A percentile compares a stretch with the other conserved stretches of the same genome.
Evolutionary conservation across 805 yeast species (phyloP).

Genomic region (Monosporozyma aerobia): DNA sequence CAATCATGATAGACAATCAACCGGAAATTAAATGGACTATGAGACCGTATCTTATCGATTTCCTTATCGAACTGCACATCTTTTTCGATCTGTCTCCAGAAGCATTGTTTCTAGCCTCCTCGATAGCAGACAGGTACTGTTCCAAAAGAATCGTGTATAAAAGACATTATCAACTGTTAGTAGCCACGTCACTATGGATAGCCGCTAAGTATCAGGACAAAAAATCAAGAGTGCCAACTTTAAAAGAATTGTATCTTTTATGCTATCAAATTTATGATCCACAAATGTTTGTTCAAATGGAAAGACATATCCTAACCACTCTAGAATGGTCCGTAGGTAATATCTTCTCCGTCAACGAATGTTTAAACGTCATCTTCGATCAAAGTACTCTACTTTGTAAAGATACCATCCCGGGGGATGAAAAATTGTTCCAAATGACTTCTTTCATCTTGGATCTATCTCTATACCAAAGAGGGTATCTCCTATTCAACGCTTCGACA

Average conservation of each 20-base stretch:
- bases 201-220: constrained; percentile 90
- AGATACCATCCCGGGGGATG: constrained; percentile 4
- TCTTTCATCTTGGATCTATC: constrained; percentile 48
- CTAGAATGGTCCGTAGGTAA: constrained; percentile 49
- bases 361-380: constrained; percentile 1
- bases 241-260: constrained; percentile 57
- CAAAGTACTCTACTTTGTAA: constrained; percentile 1
- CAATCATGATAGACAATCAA: constrained; percentile 68
- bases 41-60: constrained; percentile 78
- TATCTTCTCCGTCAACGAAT: constrained; percentile 3
- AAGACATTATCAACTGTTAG: constrained; percentile 73
- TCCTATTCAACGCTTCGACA: constrained; percentile 38
- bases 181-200: constrained; percentile 75
- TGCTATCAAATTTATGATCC: constrained; percentile 56
- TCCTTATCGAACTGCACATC: constrained; percentile 83
- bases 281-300: constrained; percentile 63
- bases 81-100: constrained; percentile 79
- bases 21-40: constrained; percentile 77
- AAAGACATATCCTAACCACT: constrained; percentile 58
- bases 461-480: constrained; percentile 40
- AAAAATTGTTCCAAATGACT: constrained; percentile 23
- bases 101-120: constrained; percentile 72
- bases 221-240: constrained; percentile 69
- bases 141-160: constrained; percentile 67
- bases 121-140: constrained; percentile 79